These are phyloP conservation scores for Trichoderma endophyticum DNA, from an alignment of 2,329 filamentous ascomycete genomes.

Conservation along the genomic window DNA sequence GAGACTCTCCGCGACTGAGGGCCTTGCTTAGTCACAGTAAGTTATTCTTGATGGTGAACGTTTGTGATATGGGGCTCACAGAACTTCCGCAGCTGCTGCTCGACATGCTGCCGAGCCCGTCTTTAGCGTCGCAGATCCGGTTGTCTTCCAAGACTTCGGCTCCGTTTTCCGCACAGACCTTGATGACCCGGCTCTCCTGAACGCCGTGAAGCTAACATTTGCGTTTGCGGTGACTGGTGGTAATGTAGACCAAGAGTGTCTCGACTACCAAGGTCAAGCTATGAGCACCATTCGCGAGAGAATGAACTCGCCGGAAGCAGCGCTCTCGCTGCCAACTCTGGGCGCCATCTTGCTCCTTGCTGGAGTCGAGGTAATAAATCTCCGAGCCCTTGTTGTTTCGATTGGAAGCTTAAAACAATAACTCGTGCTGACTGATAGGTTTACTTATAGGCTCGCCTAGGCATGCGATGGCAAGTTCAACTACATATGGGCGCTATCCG, in stretches of 20 bases:
- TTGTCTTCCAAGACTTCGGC: neutral
- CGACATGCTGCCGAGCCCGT: neutral
- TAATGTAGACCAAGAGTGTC: neutral
- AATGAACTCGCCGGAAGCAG: neutral
- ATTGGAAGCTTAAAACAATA: too few species aligned
- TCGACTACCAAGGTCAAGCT: neutral
- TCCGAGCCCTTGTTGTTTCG: neutral
- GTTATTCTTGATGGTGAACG: neutral
- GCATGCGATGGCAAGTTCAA: neutral
- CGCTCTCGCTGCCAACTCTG: neutral
- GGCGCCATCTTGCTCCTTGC: neutral
- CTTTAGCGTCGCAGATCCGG: neutral
- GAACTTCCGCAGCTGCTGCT: neutral
- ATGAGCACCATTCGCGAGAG: neutral
- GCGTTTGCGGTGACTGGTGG: neutral
- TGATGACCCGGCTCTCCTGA: neutral
- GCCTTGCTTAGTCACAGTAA: neutral
- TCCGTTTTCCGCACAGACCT: neutral
- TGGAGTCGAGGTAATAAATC: neutral
- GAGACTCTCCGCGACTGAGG: neutral
- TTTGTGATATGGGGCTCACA: neutral
- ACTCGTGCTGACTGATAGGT: too few species aligned
- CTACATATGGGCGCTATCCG: neutral
- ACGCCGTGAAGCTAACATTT: neutral
- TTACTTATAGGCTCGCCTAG: neutral